Conservation (phyloP, 169 alveolate species). For the Fabrea salina region DNA sequence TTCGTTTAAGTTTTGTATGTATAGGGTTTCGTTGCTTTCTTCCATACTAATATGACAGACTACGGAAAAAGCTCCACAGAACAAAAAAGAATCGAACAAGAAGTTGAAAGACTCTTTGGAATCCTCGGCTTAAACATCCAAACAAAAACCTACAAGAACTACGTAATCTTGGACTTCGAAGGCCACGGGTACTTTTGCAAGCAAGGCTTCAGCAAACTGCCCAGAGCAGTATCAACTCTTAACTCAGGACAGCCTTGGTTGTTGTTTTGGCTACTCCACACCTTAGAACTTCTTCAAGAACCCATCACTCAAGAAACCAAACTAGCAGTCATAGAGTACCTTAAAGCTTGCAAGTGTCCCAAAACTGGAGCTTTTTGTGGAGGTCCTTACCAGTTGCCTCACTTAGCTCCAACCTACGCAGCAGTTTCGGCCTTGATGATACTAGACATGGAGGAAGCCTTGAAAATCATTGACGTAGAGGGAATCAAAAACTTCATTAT, state of each 20-base stretch:
- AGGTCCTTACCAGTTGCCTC: slow-evolving; percentile 85
- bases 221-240: background rate
- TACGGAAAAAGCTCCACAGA: background rate
- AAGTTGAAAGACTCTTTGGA: background rate
- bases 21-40: slow-evolving; percentile 31
- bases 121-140: background rate
- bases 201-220: background rate
- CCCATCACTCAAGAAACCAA: slow-evolving; percentile 9
- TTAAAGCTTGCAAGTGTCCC: slow-evolving; percentile 44
- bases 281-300: slow-evolving; percentile 39
- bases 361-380: slow-evolving; percentile 91
- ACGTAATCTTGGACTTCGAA: background rate
- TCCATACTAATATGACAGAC: slow-evolving; percentile 8
- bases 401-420: slow-evolving; percentile 92
- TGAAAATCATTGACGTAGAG: slow-evolving; percentile 76
- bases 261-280: slow-evolving; percentile 53
- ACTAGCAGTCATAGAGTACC: slow-evolving; percentile 32
- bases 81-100: background rate
- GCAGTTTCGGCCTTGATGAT: slow-evolving; percentile 70
- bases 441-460: slow-evolving; percentile 75
- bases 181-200: background rate
- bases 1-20: slow-evolving; percentile 42
- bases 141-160: slow-evolving; percentile 7
- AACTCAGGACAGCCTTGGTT: slow-evolving; percentile 73
- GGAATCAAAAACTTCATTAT: slow-evolving; percentile 84